Percentiles rank a stretch among this genome's conserved stretches.
Conservation (phyloP, 177 flowering plant species). For the Tripterygium wilfordii region DNA sequence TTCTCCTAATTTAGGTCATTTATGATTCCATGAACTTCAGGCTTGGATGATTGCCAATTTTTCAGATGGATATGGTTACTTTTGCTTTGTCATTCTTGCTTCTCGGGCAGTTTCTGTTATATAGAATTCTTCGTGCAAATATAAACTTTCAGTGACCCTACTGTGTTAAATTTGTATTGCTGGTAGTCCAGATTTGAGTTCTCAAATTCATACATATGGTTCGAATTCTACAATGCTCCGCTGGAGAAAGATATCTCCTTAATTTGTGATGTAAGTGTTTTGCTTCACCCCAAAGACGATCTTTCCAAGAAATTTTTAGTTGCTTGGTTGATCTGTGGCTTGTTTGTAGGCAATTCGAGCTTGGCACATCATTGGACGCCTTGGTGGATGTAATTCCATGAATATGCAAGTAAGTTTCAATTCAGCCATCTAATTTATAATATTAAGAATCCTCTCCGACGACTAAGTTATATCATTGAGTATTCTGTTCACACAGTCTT, state of each 20-base stretch:
- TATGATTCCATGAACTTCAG: too few species aligned
- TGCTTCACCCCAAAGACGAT: slow-evolving; percentile 5
- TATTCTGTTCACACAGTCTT: too few species aligned
- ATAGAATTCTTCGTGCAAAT: not conserved
- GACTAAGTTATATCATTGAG: too few species aligned
- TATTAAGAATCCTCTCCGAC: too few species aligned
- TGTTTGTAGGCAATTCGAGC: slow-evolving; percentile 69
- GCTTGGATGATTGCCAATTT: not conserved
- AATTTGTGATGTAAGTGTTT: slow-evolving; percentile 77
- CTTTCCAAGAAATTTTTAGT: slow-evolving; percentile 3
- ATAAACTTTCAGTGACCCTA: too few species aligned
- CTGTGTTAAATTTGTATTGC: not conserved
- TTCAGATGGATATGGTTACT: not conserved
- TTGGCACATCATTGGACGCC: slow-evolving; percentile 92
- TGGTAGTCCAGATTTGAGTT: slow-evolving; percentile 65
- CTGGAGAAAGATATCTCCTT: slow-evolving; percentile 65
- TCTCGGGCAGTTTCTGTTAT: not conserved
- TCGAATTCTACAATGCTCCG: slow-evolving; percentile 82
- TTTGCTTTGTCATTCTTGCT: not conserved
- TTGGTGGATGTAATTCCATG: slow-evolving; percentile 96
- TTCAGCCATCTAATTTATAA: too few species aligned
- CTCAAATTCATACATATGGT: slow-evolving; percentile 93
- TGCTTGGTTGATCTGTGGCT: not conserved
- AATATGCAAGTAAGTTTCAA: slow-evolving; percentile 76
- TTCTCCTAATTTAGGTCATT: too few species aligned